phyloP scores from a whole-genome alignment of 192 early-diverging fungal species.

The Backusella liffmaniae region DNA sequence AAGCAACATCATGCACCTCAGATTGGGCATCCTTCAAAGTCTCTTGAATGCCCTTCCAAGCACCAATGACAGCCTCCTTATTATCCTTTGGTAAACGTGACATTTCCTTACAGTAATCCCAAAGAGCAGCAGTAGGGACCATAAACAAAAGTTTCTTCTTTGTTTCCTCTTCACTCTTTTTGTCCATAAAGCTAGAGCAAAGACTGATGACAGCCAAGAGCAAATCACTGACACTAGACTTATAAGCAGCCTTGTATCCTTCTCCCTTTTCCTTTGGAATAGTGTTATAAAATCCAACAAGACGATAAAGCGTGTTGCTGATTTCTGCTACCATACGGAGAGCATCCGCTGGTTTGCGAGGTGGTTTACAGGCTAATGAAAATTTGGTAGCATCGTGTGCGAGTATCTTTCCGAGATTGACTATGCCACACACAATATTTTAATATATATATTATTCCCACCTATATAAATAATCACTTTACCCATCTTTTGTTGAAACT shows the following conservation, averaged over 20 bases:
- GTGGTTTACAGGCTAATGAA: constrained; percentile 35
- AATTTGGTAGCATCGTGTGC: constrained; percentile 37
- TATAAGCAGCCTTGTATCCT: constrained; percentile 2
- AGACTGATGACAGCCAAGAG: constrained; percentile 19
- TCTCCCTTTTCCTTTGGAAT: constrained; percentile 13
- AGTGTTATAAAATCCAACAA: constrained; percentile 30
- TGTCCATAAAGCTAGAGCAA: constrained; percentile 16
- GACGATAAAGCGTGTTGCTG: constrained; percentile 22
- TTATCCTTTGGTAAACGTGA: constrained; percentile 16
- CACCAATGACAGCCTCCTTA: constrained; percentile 14
- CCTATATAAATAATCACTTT: neutral
- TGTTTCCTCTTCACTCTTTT: constrained; percentile 1
- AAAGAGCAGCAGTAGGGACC: constrained; percentile 30
- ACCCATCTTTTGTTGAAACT: constrained; percentile 26
- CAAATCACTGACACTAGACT: neutral
- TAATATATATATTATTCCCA: neutral
- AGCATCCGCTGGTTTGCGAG: constrained; percentile 24
- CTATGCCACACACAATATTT: neutral
- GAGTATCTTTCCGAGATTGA: constrained; percentile 22
- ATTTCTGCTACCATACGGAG: constrained; percentile 25
- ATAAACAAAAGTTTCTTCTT: constrained; percentile 21
- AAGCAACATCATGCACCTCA: constrained; percentile 24
- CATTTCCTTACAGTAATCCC: constrained; percentile 21
- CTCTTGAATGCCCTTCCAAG: constrained; percentile 18
- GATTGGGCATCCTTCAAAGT: constrained; percentile 26